Conservation (phyloP, 768 basidiomycete genomes). For the Cystofilobasidium capitatum region DNA sequence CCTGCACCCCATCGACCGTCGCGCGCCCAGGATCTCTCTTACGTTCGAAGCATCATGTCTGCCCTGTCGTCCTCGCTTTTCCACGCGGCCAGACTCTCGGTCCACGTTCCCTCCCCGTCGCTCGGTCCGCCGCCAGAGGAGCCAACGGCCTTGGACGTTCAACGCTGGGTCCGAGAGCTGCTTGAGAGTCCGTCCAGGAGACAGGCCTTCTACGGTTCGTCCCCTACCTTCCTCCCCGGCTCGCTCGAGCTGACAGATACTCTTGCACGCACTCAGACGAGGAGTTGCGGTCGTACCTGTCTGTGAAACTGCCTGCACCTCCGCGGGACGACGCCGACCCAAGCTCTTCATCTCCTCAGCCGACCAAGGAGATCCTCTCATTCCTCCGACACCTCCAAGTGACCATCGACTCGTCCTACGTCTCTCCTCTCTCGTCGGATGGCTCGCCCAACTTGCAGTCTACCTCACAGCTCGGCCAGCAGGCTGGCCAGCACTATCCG, state of each 20-base stretch:
- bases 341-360: not conserved
- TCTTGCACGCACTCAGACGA: not conserved
- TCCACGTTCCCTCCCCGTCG: not conserved
- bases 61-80: slow-evolving; percentile 4
- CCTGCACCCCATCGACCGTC: too few relatives aligned
- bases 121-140: not conserved
- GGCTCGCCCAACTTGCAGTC: not conserved
- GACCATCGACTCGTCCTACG: slow-evolving; percentile 60
- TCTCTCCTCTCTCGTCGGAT: not conserved
- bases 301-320: not conserved
- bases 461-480: not conserved
- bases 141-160: not conserved
- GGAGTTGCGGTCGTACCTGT: not conserved
- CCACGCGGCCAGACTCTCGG: not conserved
- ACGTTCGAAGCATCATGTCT: too few relatives aligned
- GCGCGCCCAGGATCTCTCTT: too few relatives aligned
- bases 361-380: slow-evolving; percentile 64
- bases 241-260: not conserved
- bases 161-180: not conserved
- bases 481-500: not conserved
- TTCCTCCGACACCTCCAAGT: slow-evolving; percentile 97
- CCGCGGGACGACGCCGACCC: not conserved
- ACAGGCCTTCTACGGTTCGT: slow-evolving; percentile 7
- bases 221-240: not conserved
- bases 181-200: not conserved